Evolutionary conservation across 176 grass and related monocot species (phyloP).

Genomic region (Oropetium thomaeum): DNA sequence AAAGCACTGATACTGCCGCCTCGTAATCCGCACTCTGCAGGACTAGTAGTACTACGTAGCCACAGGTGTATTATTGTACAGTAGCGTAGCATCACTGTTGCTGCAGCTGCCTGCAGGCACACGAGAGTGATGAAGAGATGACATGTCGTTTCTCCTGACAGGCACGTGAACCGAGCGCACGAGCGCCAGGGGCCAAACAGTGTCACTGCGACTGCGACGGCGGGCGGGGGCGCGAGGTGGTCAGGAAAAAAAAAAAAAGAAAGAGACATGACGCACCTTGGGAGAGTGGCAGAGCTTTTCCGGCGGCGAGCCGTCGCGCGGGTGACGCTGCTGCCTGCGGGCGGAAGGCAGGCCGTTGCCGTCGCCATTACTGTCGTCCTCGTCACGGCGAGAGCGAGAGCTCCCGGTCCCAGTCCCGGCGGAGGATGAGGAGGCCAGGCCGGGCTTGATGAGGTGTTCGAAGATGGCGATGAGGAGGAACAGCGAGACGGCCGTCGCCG

Average conservation of each 20-base stretch:
- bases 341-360: not conserved
- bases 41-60: too few relatives aligned
- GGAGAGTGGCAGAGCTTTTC: conserved; percentile 46
- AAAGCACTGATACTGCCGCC: too few relatives aligned
- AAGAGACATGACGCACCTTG: conserved; percentile 48
- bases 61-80: too few relatives aligned
- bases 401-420: too few relatives aligned
- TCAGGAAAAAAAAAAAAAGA: too few relatives aligned
- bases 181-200: not conserved
- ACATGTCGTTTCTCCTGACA: not conserved
- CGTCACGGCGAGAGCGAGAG: conserved; percentile 10
- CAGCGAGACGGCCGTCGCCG: conserved; percentile 92
- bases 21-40: not conserved
- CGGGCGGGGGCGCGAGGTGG: too few relatives aligned
- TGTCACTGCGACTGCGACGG: not conserved
- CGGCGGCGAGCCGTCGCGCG: conserved; percentile 7
- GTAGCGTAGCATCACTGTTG: too few relatives aligned
- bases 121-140: not conserved
- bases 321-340: not conserved
- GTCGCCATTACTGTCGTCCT: not conserved
- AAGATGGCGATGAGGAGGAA: conserved; percentile 99
- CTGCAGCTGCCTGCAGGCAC: not conserved
- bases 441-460: conserved; percentile 94
- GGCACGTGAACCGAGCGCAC: conserved; percentile 29
- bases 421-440: conserved; percentile 45